Evolutionary conservation across 345 rosid genomes (phyloP), one percentile per base, ranked within the genome.

Genomic region (Gossypium arboreum): DNA sequence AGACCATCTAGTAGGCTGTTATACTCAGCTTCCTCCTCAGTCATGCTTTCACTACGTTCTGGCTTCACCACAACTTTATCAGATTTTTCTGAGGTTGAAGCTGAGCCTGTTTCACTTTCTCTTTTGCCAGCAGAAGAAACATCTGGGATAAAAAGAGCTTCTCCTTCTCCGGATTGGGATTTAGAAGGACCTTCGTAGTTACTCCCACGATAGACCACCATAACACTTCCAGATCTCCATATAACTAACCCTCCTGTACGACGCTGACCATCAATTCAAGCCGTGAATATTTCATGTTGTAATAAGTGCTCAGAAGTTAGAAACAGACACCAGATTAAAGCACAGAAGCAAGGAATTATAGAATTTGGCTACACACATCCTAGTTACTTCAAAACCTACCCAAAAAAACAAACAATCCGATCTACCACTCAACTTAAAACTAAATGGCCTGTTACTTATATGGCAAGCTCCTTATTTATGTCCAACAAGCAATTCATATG

Each of bases 221-320:
- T 92, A 8, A 90, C 95, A 84, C 99, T 96, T 73, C 99, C 98
- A n/a, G 98, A 92, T 80, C 85, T 89, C 99, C 99, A 96, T 77
- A 93, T 80, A 70, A 96, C 97, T 81, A 92, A 83, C 69, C 97
- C 99, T 74, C 97, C 88, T 39, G 99, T 96, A 78, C 99, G 94
- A 59, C 95, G 92, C 99, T 96, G 98, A 76, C 41, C 83, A 85
- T 83, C 69, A 85, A 72, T 75, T 71, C 64, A 85, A 79, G 50
- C 62, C 77, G 71, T 83, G 77, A 88, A 81, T 76, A 76, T 41
- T 11, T 64, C 0, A 34, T 8, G 16, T 34, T 25, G 66, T 57
- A 17, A 57, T 17, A n/a, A 20, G 55, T 44, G 57, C 54, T 54
- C 48, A 1, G 27, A 57, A 57, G 61, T 57, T 22, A 67, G 72